Conservation (phyloP, 768 basidiomycete genomes). For the Jaapia argillacea region DNA sequence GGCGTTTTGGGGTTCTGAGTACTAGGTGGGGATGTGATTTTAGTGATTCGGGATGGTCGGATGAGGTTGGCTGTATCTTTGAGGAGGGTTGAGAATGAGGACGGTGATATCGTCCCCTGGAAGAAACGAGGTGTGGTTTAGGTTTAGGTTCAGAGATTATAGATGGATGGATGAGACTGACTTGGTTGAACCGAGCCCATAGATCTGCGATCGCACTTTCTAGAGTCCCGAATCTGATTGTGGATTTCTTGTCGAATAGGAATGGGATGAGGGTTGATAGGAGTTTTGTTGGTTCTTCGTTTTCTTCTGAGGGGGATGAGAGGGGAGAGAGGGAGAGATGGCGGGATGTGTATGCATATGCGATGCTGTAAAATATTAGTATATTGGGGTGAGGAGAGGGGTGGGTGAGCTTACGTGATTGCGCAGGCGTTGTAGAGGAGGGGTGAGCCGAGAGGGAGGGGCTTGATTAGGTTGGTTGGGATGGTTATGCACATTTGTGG, state of each 20-base stretch:
- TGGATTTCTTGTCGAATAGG: slow-evolving; percentile 49
- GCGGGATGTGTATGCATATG: slow-evolving; percentile 60
- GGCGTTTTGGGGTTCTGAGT: no score
- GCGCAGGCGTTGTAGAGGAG: slow-evolving; percentile 64
- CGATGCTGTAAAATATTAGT: slow-evolving; percentile 38
- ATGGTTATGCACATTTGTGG: slow-evolving; percentile 21
- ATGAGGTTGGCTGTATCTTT: slow-evolving; percentile 44
- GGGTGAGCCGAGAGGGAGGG: slow-evolving; percentile 23
- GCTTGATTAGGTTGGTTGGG: slow-evolving; percentile 31
- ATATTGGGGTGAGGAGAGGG: slow-evolving; percentile 11
- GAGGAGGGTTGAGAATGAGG: slow-evolving; percentile 42
- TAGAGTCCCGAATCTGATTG: slow-evolving; percentile 37
- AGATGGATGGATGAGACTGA: slow-evolving; percentile 37
- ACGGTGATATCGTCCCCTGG: slow-evolving; percentile 30
- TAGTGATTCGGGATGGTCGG: slow-evolving; percentile 28
- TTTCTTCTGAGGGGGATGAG: slow-evolving; percentile 32
- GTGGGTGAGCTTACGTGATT: slow-evolving; percentile 41
- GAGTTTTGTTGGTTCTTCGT: slow-evolving; percentile 33
- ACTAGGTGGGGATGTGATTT: no score
- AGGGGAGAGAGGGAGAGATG: slow-evolving; percentile 52
- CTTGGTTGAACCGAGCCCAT: slow-evolving; percentile 55
- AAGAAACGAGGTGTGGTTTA: slow-evolving; percentile 54
- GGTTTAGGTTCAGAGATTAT: slow-evolving; percentile 49
- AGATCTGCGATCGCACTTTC: slow-evolving; percentile 47
- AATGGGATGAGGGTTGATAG: slow-evolving; percentile 55